These are phyloP conservation scores for Mediolabrus comicus DNA, from an alignment of 108 stramenopile species.

Conservation along the genomic window DNA sequence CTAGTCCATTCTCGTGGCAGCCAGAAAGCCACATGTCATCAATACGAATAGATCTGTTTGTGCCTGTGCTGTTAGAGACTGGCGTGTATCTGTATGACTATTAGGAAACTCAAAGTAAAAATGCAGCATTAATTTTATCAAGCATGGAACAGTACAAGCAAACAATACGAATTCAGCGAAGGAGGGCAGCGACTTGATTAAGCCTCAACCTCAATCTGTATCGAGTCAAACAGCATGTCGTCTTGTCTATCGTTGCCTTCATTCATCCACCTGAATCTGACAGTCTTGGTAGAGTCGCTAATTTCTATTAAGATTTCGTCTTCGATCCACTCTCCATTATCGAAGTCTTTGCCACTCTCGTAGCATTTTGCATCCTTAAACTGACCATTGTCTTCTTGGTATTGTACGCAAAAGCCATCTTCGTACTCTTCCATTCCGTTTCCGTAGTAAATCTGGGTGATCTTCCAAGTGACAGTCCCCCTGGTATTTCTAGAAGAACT, in stretches of 20 bases:
- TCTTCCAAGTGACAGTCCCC: slow-evolving; percentile 6
- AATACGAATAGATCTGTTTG: too few relatives aligned
- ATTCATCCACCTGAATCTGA: slow-evolving; percentile 26
- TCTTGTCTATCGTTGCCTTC: not conserved
- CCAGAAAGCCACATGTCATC: too few relatives aligned
- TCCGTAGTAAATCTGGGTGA: slow-evolving; percentile 23
- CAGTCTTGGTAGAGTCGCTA: not conserved
- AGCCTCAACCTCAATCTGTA: not conserved
- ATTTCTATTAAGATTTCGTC: not conserved
- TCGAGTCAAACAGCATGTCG: not conserved
- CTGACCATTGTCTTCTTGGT: slow-evolving; percentile 1
- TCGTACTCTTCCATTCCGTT: slow-evolving; percentile 23
- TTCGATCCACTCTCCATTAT: slow-evolving; percentile 25
- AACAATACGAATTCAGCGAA: not conserved
- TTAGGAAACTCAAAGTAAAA: too few relatives aligned
- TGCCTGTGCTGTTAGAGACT: too few relatives aligned
- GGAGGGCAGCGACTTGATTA: not conserved
- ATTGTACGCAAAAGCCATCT: slow-evolving; percentile 39
- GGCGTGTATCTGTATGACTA: too few relatives aligned
- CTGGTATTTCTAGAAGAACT: too few relatives aligned
- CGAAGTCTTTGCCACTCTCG: slow-evolving; percentile 14
- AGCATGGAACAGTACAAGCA: not conserved
- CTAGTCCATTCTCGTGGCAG: too few relatives aligned
- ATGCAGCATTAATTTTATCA: not conserved
- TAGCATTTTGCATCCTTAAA: slow-evolving; percentile 29